phyloP scores from a whole-genome alignment of 1,139 yeast genomes.

The Taphrina deformans region DNA sequence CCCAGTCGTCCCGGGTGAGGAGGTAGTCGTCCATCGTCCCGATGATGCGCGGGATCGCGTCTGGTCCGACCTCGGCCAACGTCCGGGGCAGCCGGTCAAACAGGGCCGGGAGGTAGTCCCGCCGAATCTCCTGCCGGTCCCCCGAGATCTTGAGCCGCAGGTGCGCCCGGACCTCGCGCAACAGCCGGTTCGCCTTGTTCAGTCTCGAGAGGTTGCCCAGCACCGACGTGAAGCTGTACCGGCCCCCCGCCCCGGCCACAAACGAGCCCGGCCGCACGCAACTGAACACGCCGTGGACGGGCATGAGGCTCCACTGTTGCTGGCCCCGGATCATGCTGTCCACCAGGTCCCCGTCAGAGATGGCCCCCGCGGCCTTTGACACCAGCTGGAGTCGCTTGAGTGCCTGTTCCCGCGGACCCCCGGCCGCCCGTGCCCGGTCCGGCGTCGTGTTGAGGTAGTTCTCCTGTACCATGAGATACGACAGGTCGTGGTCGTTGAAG shows the following conservation, averaged over 20 bases:
- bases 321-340: slow-evolving; percentile 84
- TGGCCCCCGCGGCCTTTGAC: slow-evolving; percentile 80
- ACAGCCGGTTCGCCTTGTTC: slow-evolving; percentile 70
- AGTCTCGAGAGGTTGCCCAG: slow-evolving; percentile 88
- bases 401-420: slow-evolving; percentile 28
- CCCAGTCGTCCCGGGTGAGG: slow-evolving; percentile 90
- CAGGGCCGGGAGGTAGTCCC: slow-evolving; percentile 72
- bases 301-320: slow-evolving; percentile 94
- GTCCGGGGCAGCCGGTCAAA: slow-evolving; percentile 60
- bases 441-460: slow-evolving; percentile 68
- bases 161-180: slow-evolving; percentile 88
- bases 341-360: slow-evolving; percentile 76
- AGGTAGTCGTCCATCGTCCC: slow-evolving; percentile 76
- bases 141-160: slow-evolving; percentile 77
- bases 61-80: slow-evolving; percentile 55
- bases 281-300: slow-evolving; percentile 86
- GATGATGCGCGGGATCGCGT: slow-evolving; percentile 66
- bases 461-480: slow-evolving; percentile 95
- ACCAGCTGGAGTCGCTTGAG: slow-evolving; percentile 60
- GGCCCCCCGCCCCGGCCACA: slow-evolving; percentile 62
- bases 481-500: slow-evolving; percentile 91
- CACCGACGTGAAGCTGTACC: slow-evolving; percentile 71
- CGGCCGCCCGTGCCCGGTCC: slow-evolving; percentile 40
- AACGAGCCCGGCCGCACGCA: slow-evolving; percentile 76
- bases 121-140: slow-evolving; percentile 69